Evolutionary conservation across 2,329 filamentous ascomycete genomes (phyloP).

Genomic region (Didymosphaeria variabile): DNA sequence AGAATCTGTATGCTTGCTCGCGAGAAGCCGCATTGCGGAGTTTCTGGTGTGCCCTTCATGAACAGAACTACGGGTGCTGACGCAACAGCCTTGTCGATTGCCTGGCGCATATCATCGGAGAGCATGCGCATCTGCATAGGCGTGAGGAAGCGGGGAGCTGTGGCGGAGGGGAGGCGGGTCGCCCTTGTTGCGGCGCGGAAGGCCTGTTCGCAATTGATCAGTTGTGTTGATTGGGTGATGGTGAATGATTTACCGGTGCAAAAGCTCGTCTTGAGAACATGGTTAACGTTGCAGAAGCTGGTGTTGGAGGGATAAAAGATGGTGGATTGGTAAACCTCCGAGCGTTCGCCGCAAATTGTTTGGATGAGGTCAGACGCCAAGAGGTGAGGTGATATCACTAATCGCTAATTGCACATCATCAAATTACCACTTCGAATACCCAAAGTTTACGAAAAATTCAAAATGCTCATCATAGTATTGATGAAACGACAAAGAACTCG

Average conservation of each 20-base stretch:
- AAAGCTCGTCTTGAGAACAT: constrained; percentile 52
- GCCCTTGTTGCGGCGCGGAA: constrained; percentile 48
- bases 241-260: constrained; percentile 37
- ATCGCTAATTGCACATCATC: constrained; percentile 6
- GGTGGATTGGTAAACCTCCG: constrained; percentile 25
- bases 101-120: constrained; percentile 78
- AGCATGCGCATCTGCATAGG: constrained; percentile 70
- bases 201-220: constrained; percentile 36
- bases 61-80: constrained; percentile 95
- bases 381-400: constrained; percentile 19
- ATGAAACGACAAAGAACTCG: no score
- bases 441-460: no score
- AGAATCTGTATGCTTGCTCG: constrained; percentile 94
- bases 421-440: not conserved
- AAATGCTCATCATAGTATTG: no score
- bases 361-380: constrained; percentile 30
- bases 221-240: not conserved
- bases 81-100: constrained; percentile 88
- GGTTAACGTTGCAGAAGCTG: constrained; percentile 25
- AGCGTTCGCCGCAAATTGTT: constrained; percentile 37
- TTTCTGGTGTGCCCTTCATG: constrained; percentile 99
- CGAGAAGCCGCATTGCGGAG: constrained; percentile 96
- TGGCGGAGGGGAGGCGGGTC: constrained; percentile 46
- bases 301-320: constrained; percentile 23
- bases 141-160: constrained; percentile 55